A percentile compares a stretch with the other conserved stretches of the same genome.
Evolutionary conservation across 2,329 filamentous ascomycete species (phyloP).

Genomic region (Nigrospora sphaerica): DNA sequence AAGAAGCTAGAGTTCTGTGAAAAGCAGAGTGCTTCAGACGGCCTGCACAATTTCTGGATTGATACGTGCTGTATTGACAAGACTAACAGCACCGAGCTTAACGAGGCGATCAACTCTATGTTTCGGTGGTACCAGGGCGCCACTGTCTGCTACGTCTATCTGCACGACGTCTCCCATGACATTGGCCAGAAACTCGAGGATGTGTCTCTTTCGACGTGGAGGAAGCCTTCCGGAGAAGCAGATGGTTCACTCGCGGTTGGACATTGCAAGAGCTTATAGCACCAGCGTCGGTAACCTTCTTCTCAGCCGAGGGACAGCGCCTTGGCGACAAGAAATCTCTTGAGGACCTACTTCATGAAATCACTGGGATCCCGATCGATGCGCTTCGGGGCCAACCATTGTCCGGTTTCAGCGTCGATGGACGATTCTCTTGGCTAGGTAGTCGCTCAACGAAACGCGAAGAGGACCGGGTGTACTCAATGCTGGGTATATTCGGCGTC

Average conservation of each 20-base stretch:
- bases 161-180: constrained; percentile 6
- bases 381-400: background rate
- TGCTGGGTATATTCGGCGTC: constrained; percentile 18
- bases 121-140: constrained; percentile 9
- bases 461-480: constrained; percentile 18
- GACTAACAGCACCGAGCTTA: background rate
- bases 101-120: constrained; percentile 8
- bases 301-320: background rate
- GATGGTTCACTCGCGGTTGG: background rate
- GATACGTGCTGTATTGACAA: constrained; percentile 3
- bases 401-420: background rate
- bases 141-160: constrained; percentile 10
- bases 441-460: constrained; percentile 10
- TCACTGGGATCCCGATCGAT: background rate
- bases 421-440: constrained; percentile 13
- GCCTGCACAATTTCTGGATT: constrained; percentile 1
- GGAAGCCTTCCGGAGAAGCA: background rate
- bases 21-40: background rate
- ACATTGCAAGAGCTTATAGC: background rate
- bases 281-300: background rate
- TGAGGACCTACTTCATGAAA: background rate
- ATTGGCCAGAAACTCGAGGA: too few relatives aligned
- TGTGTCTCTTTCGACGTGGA: background rate
- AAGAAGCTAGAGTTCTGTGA: background rate
- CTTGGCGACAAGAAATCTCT: background rate